Percentiles rank a stretch among this genome's conserved stretches.
phyloP scores from a whole-genome alignment of 2,329 filamentous ascomycete genomes.

The Colletotrichum orchidophilum region DNA sequence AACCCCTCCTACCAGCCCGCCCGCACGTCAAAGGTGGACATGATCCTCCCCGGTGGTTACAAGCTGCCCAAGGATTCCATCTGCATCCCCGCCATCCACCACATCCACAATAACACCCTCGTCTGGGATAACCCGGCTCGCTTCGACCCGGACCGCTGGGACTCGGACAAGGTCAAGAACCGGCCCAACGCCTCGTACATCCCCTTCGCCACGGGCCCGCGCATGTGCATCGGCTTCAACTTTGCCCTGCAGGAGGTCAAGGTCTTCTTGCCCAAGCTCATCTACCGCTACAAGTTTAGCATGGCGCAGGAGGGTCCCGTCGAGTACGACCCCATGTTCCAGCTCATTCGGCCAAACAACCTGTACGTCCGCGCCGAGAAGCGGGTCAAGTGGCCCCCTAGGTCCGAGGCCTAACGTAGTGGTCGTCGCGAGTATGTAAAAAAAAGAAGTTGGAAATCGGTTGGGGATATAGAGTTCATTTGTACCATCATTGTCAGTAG shows the following conservation, averaged over 20 bases:
- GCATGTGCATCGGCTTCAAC: conserved; percentile 72
- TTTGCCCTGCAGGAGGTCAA: conserved; percentile 71
- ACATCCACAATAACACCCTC: conserved; percentile 62
- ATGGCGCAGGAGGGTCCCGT: conserved; percentile 60
- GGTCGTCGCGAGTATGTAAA: not conserved
- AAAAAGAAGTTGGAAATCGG: not conserved
- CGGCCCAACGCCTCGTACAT: conserved; percentile 61
- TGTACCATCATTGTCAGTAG: conserved; percentile 31
- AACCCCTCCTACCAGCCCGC: conserved; percentile 70
- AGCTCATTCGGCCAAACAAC: conserved; percentile 65
- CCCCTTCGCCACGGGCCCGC: conserved; percentile 66
- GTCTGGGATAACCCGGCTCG: conserved; percentile 66
- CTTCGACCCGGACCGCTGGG: conserved; percentile 70
- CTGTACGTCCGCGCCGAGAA: conserved; percentile 60
- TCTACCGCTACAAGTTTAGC: conserved; percentile 66
- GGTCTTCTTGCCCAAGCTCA: conserved; percentile 64
- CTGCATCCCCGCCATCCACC: conserved; percentile 62
- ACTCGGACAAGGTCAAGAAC: conserved; percentile 61
- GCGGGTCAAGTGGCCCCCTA: conserved; percentile 58
- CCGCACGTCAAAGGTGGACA: conserved; percentile 63
- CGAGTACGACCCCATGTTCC: conserved; percentile 69
- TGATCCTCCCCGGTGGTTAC: conserved; percentile 69
- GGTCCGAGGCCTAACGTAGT: conserved; percentile 7
- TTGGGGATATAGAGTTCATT: not conserved
- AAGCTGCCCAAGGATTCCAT: conserved; percentile 60